Evolutionary conservation across 371 early-diverging fungal species (phyloP).

Genomic region (Rhizomucor miehei): DNA sequence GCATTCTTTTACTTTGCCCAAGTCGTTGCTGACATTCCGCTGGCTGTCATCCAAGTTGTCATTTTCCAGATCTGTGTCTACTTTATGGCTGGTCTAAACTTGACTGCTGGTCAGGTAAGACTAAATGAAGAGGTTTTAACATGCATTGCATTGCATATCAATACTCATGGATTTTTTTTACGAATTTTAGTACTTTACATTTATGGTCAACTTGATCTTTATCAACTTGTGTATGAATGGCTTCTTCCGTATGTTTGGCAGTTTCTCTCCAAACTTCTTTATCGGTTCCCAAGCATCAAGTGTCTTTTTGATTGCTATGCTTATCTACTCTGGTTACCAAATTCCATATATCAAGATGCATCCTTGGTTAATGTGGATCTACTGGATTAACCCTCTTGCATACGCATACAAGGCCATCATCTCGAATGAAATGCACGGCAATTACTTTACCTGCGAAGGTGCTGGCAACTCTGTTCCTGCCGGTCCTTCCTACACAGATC

Average conservation of each 20-base stretch:
- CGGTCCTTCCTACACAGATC: slow-evolving; percentile 39
- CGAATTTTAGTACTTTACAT: slow-evolving; percentile 46
- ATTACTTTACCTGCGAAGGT: slow-evolving; percentile 36
- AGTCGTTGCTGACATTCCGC: slow-evolving; percentile 42
- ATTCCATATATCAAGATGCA: slow-evolving; percentile 58
- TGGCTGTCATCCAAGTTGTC: slow-evolving; percentile 42
- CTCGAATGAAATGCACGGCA: slow-evolving; percentile 61
- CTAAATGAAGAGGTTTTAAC: too few species aligned
- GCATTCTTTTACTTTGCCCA: slow-evolving; percentile 60
- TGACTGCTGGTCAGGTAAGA: slow-evolving; percentile 50
- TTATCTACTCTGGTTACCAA: slow-evolving; percentile 66
- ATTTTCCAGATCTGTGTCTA: slow-evolving; percentile 47
- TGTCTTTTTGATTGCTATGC: slow-evolving; percentile 47
- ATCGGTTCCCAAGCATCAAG: slow-evolving; percentile 56
- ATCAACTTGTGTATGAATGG: slow-evolving; percentile 57
- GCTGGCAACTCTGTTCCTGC: slow-evolving; percentile 35
- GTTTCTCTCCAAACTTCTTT: slow-evolving; percentile 54
- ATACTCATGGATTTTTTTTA: background rate
- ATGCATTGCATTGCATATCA: background rate
- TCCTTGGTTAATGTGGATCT: slow-evolving; percentile 71
- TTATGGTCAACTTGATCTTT: slow-evolving; percentile 38
- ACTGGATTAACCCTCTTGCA: slow-evolving; percentile 68
- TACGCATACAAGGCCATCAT: slow-evolving; percentile 66
- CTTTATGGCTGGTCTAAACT: slow-evolving; percentile 56
- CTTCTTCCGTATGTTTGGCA: slow-evolving; percentile 62